Conservation (phyloP, 768 basidiomycete species). For the Paxillus involutus region DNA sequence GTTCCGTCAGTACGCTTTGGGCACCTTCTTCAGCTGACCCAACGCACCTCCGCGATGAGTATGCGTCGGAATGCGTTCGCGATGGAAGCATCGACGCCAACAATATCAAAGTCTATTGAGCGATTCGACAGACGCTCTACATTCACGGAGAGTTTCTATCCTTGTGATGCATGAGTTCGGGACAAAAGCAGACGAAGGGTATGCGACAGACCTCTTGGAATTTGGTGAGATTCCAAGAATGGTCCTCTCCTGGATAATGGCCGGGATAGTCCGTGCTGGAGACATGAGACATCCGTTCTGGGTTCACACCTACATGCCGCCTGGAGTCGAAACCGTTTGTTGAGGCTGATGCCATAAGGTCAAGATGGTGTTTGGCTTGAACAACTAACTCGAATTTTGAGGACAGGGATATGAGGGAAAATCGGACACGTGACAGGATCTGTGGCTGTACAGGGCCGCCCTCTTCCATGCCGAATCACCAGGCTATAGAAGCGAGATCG, state of each 20-base stretch:
- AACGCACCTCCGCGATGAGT: conserved; percentile 85
- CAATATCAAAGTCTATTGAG: conserved; percentile 90
- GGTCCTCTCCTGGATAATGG: conserved; percentile 80
- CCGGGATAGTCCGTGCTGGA: conserved; percentile 92
- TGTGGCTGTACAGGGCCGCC: too few relatives aligned
- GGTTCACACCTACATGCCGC: conserved; percentile 64
- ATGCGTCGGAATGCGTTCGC: conserved; percentile 94
- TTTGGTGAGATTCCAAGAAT: conserved; percentile 74
- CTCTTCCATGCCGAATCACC: too few relatives aligned
- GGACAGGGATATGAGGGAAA: background rate
- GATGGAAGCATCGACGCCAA: conserved; percentile 94
- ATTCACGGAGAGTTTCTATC: conserved; percentile 70
- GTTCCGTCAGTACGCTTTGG: background rate
- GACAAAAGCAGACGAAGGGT: background rate
- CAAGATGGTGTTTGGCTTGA: too few relatives aligned
- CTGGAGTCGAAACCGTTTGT: conserved; percentile 36
- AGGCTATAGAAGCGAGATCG: conserved; percentile 36
- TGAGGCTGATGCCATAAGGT: background rate
- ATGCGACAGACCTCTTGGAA: conserved; percentile 68
- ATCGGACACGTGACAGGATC: background rate
- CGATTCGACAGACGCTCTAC: conserved; percentile 79
- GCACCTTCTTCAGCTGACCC: background rate
- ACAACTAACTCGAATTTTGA: too few relatives aligned
- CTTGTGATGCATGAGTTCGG: conserved; percentile 19
- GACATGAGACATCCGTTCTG: conserved; percentile 75